Evolutionary conservation across 805 yeast genomes (phyloP).

Genomic region (Candida ulmi): DNA sequence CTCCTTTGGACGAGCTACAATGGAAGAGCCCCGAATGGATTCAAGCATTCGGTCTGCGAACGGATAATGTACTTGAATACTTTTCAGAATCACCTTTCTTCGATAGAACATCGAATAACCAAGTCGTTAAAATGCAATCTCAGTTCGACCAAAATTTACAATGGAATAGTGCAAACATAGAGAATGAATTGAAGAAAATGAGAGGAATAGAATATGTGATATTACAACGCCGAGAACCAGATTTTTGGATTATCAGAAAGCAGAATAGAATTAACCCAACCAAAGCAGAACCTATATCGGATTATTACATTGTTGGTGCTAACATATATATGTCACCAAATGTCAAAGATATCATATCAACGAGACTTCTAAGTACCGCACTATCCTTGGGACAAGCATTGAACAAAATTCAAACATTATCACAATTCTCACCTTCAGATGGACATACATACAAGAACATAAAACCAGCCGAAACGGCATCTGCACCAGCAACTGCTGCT

Average conservation of each 20-base stretch:
- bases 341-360: slow-evolving; percentile 63
- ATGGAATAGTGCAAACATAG: slow-evolving; percentile 30
- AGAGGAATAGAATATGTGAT: slow-evolving; percentile 82
- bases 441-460: slow-evolving; percentile 44
- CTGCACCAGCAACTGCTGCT: slow-evolving; percentile 7
- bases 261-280: slow-evolving; percentile 58
- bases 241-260: slow-evolving; percentile 85
- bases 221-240: slow-evolving; percentile 76
- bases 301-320: slow-evolving; percentile 86
- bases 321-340: slow-evolving; percentile 89
- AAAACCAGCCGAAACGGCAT: not conserved
- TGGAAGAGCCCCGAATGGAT: slow-evolving; percentile 99
- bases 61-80: slow-evolving; percentile 89
- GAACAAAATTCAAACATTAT: slow-evolving; percentile 38
- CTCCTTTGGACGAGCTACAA: slow-evolving; percentile 78
- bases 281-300: slow-evolving; percentile 52
- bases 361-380: slow-evolving; percentile 42
- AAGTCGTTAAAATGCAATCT: slow-evolving; percentile 90
- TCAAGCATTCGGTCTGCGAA: slow-evolving; percentile 77
- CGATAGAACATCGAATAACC: slow-evolving; percentile 90
- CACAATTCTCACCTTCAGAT: slow-evolving; percentile 53
- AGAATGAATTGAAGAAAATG: slow-evolving; percentile 65
- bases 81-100: slow-evolving; percentile 93
- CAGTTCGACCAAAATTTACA: slow-evolving; percentile 61
- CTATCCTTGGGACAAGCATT: slow-evolving; percentile 40